Percentiles rank a stretch among this genome's conserved stretches.
These are phyloP conservation scores for Aspergillus luchuensis DNA, from an alignment of 2,329 filamentous ascomycete genomes.

Conservation along the genomic window DNA sequence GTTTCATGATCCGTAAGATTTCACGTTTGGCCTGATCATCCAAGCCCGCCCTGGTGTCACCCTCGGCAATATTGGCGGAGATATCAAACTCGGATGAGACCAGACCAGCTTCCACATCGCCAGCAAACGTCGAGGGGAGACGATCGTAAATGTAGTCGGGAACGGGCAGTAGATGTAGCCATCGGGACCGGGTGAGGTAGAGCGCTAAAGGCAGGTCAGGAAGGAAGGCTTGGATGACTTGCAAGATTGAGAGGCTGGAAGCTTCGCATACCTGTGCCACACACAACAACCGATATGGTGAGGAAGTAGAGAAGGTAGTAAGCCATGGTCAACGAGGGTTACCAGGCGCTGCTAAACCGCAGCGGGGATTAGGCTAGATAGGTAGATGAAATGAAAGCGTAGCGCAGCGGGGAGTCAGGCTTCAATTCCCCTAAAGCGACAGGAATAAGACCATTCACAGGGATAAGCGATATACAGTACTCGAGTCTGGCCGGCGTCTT, in stretches of 20 bases:
- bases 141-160: conserved; percentile 72
- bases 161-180: conserved; percentile 70
- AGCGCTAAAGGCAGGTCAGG: conserved; percentile 54
- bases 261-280: conserved; percentile 63
- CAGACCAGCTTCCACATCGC: conserved; percentile 85
- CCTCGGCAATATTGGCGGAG: conserved; percentile 72
- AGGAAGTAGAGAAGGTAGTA: conserved; percentile 76
- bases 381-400: neutral
- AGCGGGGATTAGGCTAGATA: neutral
- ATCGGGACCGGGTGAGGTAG: conserved; percentile 77
- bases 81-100: conserved; percentile 83
- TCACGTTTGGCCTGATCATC: conserved; percentile 79
- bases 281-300: conserved; percentile 69
- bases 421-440: neutral
- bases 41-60: conserved; percentile 77
- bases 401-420: neutral
- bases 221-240: conserved; percentile 5
- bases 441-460: neutral
- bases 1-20: conserved; percentile 89
- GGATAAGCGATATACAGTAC: neutral
- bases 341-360: neutral
- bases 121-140: conserved; percentile 74
- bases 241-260: neutral
- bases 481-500: neutral
- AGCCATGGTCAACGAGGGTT: conserved; percentile 59